A percentile compares a stretch with the other conserved stretches of the same genome.
These are phyloP conservation scores for Metschnikowia matae DNA, from an alignment of 805 yeast genomes.

Conservation along the genomic window DNA sequence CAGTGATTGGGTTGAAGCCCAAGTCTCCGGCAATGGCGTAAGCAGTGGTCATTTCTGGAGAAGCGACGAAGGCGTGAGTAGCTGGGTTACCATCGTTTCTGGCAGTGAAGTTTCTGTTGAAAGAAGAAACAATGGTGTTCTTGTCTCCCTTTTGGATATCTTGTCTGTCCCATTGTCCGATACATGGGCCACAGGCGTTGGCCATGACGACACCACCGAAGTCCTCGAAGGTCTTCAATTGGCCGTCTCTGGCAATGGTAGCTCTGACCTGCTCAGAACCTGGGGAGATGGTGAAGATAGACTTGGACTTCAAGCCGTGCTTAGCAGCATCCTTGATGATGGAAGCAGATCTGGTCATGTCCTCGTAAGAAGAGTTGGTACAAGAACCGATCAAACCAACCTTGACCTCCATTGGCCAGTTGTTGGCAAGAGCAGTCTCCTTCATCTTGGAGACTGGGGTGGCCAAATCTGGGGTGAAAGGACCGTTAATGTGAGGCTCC, in stretches of 20 bases:
- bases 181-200: conserved; percentile 99
- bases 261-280: conserved; percentile 99
- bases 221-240: conserved; percentile 79
- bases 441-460: conserved; percentile 89
- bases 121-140: conserved; percentile 94
- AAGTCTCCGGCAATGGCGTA: conserved; percentile 95
- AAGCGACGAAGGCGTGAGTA: conserved; percentile 94
- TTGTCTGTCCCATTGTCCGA: conserved; percentile 98
- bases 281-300: conserved; percentile 91
- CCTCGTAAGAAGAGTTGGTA: conserved; percentile 98
- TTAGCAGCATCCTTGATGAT: conserved; percentile 85
- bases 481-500: conserved; percentile 97
- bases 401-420: conserved; percentile 89
- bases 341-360: conserved; percentile 94
- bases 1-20: conserved; percentile 93
- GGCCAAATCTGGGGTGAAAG: conserved; percentile 96
- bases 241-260: conserved; percentile 95
- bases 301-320: conserved; percentile 88
- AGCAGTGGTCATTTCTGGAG: conserved; percentile 95
- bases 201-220: conserved; percentile 94
- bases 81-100: conserved; percentile 98
- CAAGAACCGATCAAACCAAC: conserved; percentile 98
- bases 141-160: conserved; percentile 90
- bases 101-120: conserved; percentile 96
- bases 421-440: conserved; percentile 76